Base-by-base conservation (phyloP, 768 basidiomycete genomes). In the Boletus eberwhitei region DNA sequence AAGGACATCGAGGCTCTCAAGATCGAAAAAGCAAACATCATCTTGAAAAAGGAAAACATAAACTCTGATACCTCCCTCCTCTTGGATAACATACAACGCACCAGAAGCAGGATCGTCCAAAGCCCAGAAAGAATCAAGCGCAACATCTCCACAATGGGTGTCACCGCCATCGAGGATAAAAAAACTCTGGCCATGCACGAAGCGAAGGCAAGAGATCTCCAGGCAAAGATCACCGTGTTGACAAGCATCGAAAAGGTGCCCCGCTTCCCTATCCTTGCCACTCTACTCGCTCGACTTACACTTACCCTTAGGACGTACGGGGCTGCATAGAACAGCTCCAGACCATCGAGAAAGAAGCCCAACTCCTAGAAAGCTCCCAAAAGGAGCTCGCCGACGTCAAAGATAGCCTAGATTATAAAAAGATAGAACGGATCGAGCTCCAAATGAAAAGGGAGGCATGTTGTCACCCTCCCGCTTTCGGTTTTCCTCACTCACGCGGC, bases 121-220 rank as follows among this genome's bases (percentile, higher is more conserved):
- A 93, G 91, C 0, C 94, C 94, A 0, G 94, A 96, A 44, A 81
- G 93, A 42, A 88, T 96, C 60, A 89, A 87, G 66, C 83, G 86
- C 48, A 88, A 84, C 40, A 96, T 96, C 62, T 71, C 79, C 12
- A 76, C 82, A n/a, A 92, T 96, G 88, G 79, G 81, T 3, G 66
- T 74, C 7, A 84, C 80, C 0, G 83, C 84, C 1, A 68, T 79
- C 17, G 86, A 88, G 50, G 91, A 95, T 60, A 90, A 90, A 65
- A 82, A 77, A 56, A 77, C 77, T 1, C 77, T 90, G 19, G 75
- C 79, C 1, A 69, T 79, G 58, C 82, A 86, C 59, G 88, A 93
- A 62, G 76, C 78, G 13, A 93, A 92, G 73, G 78, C 84, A 5
- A 76, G 91, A 42, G 92, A 93, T 63, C 77, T 93, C 9, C 85